phyloP scores from a whole-genome alignment of 2,329 filamentous ascomycete species.

The Lasiodiplodia sp. region DNA sequence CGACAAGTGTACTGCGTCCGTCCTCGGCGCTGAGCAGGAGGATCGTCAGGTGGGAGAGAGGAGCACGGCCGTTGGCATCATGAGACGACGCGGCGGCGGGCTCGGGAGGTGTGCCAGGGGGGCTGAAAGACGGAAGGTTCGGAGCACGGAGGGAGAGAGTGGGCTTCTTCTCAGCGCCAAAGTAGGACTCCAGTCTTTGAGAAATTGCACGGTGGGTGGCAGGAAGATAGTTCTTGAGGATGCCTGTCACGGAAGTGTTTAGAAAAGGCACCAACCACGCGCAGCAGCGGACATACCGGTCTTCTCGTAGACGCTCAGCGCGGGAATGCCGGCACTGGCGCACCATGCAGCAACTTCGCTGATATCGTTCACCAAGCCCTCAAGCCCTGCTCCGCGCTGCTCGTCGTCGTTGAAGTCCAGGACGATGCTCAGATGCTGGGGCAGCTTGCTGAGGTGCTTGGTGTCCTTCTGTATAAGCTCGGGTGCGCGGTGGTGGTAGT shows the following conservation, averaged over 20 bases:
- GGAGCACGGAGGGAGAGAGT: slow-evolving; percentile 76
- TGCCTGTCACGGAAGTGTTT: slow-evolving; percentile 61
- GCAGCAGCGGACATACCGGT: slow-evolving; percentile 68
- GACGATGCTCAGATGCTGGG: slow-evolving; percentile 87
- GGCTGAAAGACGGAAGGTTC: slow-evolving; percentile 68
- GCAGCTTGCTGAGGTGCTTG: slow-evolving; percentile 73
- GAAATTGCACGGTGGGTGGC: slow-evolving; percentile 81
- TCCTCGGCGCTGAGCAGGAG: slow-evolving; percentile 88
- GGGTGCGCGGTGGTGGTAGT: slow-evolving; percentile 95
- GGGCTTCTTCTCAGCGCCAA: slow-evolving; percentile 73
- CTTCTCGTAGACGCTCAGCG: slow-evolving; percentile 89
- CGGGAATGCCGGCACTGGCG: slow-evolving; percentile 84
- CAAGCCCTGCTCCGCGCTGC: slow-evolving; percentile 71
- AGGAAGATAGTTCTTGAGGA: slow-evolving; percentile 89
- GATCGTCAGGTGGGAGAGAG: slow-evolving; percentile 61
- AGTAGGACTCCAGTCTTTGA: slow-evolving; percentile 85
- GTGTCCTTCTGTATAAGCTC: slow-evolving; percentile 92
- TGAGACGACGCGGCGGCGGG: slow-evolving; percentile 49
- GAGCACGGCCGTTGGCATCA: slow-evolving; percentile 37
- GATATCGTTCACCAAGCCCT: slow-evolving; percentile 86
- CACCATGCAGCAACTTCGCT: slow-evolving; percentile 95
- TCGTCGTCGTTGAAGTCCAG: slow-evolving; percentile 75
- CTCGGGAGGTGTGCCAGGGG: slow-evolving; percentile 51
- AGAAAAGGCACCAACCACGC: neutral
- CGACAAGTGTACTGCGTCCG: slow-evolving; percentile 90